phyloP scores from a whole-genome alignment of 1,284 basidiomycete genomes.

The Apiotrichum akiyoshidainum region DNA sequence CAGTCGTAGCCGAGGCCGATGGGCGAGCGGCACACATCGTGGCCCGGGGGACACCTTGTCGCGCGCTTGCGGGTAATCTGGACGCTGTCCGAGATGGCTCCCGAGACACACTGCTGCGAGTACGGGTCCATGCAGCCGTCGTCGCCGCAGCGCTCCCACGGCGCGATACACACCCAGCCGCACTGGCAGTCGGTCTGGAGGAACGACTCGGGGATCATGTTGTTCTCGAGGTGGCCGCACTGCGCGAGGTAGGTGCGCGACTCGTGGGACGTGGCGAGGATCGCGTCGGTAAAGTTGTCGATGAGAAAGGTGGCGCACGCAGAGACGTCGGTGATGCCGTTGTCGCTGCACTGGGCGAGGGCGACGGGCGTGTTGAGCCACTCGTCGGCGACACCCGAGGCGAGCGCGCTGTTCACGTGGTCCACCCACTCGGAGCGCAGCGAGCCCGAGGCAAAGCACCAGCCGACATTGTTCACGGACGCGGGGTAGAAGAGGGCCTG shows the following conservation, averaged over 20 bases:
- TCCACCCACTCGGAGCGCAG: neutral
- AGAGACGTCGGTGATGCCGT: neutral
- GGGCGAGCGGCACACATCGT: no score
- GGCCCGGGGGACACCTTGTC: no score
- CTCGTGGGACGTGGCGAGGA: no score
- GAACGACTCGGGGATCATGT: neutral
- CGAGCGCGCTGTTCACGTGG: neutral
- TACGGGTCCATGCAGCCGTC: neutral
- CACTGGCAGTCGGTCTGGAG: neutral
- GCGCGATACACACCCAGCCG: neutral
- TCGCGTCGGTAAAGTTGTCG: no score
- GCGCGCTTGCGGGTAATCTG: neutral
- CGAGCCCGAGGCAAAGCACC: neutral
- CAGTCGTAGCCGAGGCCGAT: no score
- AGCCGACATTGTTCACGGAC: neutral
- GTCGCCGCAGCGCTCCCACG: neutral
- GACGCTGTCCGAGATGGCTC: slow-evolving; percentile 31
- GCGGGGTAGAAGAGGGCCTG: neutral
- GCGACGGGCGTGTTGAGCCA: neutral
- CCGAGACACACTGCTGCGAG: neutral
- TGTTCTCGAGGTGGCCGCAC: neutral
- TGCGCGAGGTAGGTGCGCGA: no score
- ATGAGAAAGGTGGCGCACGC: neutral
- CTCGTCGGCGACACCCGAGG: neutral
- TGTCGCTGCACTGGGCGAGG: neutral